Evolutionary conservation across 2,329 filamentous ascomycete species (phyloP).

Genomic region (Pleochaeta shiraiana): DNA sequence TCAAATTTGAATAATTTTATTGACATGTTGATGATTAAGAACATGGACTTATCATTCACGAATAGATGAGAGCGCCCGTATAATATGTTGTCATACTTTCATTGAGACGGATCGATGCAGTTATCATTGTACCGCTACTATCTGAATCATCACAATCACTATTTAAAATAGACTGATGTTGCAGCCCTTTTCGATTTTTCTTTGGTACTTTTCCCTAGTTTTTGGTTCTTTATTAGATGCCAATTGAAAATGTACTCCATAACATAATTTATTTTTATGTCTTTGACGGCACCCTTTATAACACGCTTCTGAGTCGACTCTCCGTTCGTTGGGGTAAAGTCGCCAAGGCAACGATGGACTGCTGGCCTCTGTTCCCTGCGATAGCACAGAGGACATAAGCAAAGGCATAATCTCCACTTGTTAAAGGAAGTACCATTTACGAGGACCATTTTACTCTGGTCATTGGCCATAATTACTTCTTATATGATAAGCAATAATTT

Average conservation of each 20-base stretch:
- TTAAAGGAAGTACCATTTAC: background rate
- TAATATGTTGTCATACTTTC: constrained; percentile 1
- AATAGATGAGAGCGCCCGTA: constrained; percentile 3
- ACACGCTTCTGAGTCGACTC: background rate
- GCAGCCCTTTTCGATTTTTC: background rate
- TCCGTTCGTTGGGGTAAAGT: background rate
- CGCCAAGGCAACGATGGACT: background rate
- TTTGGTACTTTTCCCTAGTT: background rate
- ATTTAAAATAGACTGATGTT: background rate
- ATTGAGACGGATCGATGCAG: background rate
- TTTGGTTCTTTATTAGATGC: background rate
- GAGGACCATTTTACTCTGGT: background rate
- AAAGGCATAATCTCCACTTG: background rate
- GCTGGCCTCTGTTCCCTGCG: background rate
- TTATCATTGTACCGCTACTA: background rate
- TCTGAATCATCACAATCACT: background rate
- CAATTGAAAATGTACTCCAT: background rate
- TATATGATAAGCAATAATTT: too few relatives aligned
- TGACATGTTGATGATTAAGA: background rate
- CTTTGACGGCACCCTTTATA: background rate
- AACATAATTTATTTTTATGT: background rate
- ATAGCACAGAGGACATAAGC: background rate
- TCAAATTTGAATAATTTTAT: background rate
- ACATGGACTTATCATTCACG: background rate
- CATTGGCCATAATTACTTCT: background rate